A percentile compares a stretch with the other conserved stretches of the same genome.
Conservation (phyloP, 441 rosid species). For the Pelargonium myrrhifolium region DNA sequence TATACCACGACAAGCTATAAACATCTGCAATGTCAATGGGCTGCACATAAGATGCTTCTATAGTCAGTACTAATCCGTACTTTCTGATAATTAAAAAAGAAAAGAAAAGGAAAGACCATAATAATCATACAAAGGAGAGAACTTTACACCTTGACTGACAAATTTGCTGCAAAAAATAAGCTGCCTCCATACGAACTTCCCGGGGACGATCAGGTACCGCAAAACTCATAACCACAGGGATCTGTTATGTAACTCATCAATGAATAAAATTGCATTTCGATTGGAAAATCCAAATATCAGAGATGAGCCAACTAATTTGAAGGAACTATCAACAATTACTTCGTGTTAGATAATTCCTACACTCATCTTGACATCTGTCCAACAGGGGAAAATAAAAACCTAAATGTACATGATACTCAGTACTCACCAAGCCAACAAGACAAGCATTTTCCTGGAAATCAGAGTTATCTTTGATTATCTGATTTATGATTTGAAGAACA, state of each 20-base stretch:
- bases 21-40: conserved; percentile 93
- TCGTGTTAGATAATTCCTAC: too few species aligned
- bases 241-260: conserved; percentile 41
- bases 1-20: conserved; percentile 91
- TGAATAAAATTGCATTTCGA: conserved; percentile 22
- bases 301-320: too few species aligned
- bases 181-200: conserved; percentile 94
- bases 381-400: conserved; percentile 7
- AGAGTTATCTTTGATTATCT: conserved; percentile 75
- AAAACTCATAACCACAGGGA: conserved; percentile 72
- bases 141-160: conserved; percentile 81
- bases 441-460: conserved; percentile 95
- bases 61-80: conserved; percentile 23
- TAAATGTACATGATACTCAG: conserved; percentile 14
- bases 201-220: conserved; percentile 74
- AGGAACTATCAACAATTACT: too few species aligned
- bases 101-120: conserved; percentile 8
- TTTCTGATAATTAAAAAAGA: conserved; percentile 10
- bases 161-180: conserved; percentile 88
- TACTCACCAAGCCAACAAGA: conserved; percentile 87
- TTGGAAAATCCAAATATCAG: background rate
- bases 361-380: background rate
- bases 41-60: conserved; percentile 39
- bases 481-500: conserved; percentile 83
- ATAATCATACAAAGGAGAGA: conserved; percentile 13